Base-by-base conservation (phyloP, 208 protist species). In the Crithidia sp. region DNA sequence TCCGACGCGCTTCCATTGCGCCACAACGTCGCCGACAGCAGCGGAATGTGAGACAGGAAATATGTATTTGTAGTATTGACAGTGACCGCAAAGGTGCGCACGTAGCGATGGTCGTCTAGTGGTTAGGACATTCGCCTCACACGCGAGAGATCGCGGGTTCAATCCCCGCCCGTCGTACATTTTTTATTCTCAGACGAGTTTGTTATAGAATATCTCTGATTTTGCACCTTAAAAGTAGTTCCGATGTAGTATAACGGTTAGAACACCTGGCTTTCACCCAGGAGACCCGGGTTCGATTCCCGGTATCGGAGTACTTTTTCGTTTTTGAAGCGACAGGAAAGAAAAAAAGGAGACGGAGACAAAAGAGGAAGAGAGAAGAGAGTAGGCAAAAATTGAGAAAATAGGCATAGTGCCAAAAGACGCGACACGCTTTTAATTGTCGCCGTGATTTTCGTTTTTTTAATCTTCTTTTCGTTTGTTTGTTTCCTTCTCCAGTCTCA, bases 81-180 rank as follows among this genome's bases (percentile, higher is more conserved):
- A 28, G 28, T 28, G 28, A 28, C 28, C 28, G 28, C 28, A 28
- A 28, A 28, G 28, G 28, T 28, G 28, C 28, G 28, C 36, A 40
- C 60, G 52, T 70, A 76, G 89, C 92, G 90, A 93, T 95, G 89
- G 92, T 97, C 90, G 90, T 97, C 92, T 95, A 95, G 92, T 95
- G 92, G 92, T 97, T 97, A 97, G 90, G 92, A 95, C 90, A 95
- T 97, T 95, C 90, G 92, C 92, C 90, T 95, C 90, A 95, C 90
- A 96, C 92, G 92, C 88, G 90, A 94, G 92, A 94, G 89, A 94
- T 95, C 88, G 92, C 89, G 91, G 91, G 89, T 96, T 94, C 89
- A 87, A 96, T 92, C 91, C 91, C 91, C 91, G 88, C 89, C 90
- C 87, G 87, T 91, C 86, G 86, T 96, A 93, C 66, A 36, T 53